A percentile compares a stretch with the other conserved stretches of the same genome.
Evolutionary conservation across 768 basidiomycete species (phyloP).

Genomic region (Polyporus arcularius): DNA sequence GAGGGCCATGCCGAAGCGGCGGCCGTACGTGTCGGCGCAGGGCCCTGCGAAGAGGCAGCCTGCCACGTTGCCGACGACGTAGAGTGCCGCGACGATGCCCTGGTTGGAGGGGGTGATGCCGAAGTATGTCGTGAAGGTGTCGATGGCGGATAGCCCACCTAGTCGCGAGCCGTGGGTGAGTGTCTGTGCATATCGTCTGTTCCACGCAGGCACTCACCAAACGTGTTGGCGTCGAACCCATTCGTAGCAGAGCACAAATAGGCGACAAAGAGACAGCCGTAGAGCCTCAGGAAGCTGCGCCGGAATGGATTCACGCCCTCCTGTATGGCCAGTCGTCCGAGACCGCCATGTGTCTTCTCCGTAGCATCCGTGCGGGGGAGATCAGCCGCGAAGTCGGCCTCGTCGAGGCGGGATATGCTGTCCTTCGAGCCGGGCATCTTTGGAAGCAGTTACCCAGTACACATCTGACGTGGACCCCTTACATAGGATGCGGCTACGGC

Average conservation of each 20-base stretch:
- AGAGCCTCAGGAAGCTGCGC: slow-evolving; percentile 18
- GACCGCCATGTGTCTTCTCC: background rate
- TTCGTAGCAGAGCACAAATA: slow-evolving; percentile 31
- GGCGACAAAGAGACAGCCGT: slow-evolving; percentile 26
- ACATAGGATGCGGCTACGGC: too few species aligned
- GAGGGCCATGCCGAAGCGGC: slow-evolving; percentile 34
- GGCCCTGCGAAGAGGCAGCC: slow-evolving; percentile 27
- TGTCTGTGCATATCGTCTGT: background rate
- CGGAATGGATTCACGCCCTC: slow-evolving; percentile 3
- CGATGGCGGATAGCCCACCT: slow-evolving; percentile 29
- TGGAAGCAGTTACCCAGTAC: too few species aligned
- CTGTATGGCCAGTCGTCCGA: too few species aligned
- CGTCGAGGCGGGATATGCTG: slow-evolving; percentile 5
- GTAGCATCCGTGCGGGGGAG: background rate
- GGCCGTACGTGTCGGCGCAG: slow-evolving; percentile 26
- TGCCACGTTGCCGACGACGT: slow-evolving; percentile 31
- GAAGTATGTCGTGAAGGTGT: slow-evolving; percentile 28
- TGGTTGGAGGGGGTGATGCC: slow-evolving; percentile 27
- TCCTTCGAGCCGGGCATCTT: slow-evolving; percentile 10
- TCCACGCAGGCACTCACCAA: slow-evolving; percentile 17
- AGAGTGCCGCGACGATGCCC: slow-evolving; percentile 30
- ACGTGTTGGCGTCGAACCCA: slow-evolving; percentile 32
- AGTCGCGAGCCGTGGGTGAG: background rate
- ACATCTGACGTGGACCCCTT: too few species aligned
- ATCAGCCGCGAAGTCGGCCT: background rate